phyloP scores from a whole-genome alignment of 2,329 filamentous ascomycete genomes.

The Fusarium illudens region DNA sequence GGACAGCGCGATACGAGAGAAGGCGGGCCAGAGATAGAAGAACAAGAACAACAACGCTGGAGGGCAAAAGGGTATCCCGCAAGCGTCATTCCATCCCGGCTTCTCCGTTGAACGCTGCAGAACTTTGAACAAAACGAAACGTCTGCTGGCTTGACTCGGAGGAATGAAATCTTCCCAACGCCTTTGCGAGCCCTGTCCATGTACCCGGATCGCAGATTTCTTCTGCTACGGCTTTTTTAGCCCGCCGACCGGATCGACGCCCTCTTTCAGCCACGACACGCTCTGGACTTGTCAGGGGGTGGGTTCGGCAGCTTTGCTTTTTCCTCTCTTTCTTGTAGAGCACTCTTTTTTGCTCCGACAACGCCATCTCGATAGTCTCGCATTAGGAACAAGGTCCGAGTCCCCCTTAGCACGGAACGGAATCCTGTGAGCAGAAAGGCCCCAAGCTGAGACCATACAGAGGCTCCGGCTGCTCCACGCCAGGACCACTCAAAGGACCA shows the following conservation, averaged over 20 bases:
- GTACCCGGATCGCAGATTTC: conserved; percentile 18
- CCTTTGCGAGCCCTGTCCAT: background rate
- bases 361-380: conserved; percentile 39
- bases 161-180: background rate
- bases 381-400: conserved; percentile 32
- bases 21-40: background rate
- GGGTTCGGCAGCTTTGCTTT: background rate
- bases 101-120: background rate
- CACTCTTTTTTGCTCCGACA: background rate
- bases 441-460: background rate
- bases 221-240: background rate
- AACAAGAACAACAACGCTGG: background rate
- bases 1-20: background rate
- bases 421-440: background rate
- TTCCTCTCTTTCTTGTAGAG: too few relatives aligned
- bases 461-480: background rate
- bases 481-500: too few relatives aligned
- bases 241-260: conserved; percentile 22
- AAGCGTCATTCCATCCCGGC: background rate
- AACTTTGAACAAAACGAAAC: background rate
- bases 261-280: conserved; percentile 24
- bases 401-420: background rate
- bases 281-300: conserved; percentile 24
- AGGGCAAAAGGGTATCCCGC: background rate
- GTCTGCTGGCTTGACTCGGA: background rate